Percentiles rank a stretch among this genome's conserved stretches.
phyloP scores from a whole-genome alignment of 352 stramenopile species.

The Pythium utonaiense region DNA sequence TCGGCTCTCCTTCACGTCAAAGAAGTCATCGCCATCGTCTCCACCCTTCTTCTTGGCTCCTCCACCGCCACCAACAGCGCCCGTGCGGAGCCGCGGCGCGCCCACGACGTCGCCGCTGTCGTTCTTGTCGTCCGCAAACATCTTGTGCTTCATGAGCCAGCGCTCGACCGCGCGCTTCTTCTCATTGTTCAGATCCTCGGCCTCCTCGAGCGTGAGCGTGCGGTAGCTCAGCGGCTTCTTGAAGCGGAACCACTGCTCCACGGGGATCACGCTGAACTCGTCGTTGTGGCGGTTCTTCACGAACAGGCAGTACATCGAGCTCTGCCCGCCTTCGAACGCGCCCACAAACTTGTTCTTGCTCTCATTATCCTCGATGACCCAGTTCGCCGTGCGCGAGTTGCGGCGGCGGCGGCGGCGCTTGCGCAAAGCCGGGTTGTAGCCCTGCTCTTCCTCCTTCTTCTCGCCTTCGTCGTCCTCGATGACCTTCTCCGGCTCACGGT shows the following conservation, averaged over 20 bases:
- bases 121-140: conserved; percentile 68
- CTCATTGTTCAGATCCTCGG: conserved; percentile 85
- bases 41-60: conserved; percentile 31
- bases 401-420: conserved; percentile 73
- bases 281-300: conserved; percentile 86
- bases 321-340: conserved; percentile 77
- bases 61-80: conserved; percentile 38
- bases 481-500: conserved; percentile 74
- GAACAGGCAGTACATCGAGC: conserved; percentile 84
- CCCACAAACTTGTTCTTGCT: conserved; percentile 82
- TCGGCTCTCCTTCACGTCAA: conserved; percentile 49
- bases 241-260: conserved; percentile 89
- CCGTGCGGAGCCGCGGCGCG: conserved; percentile 64
- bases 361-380: conserved; percentile 84
- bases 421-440: conserved; percentile 69
- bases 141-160: conserved; percentile 88
- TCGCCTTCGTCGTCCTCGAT: conserved; percentile 70
- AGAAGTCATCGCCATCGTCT: conserved; percentile 57
- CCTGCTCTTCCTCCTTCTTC: conserved; percentile 67
- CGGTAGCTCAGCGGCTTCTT: conserved; percentile 86
- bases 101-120: conserved; percentile 56
- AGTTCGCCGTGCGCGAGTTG: conserved; percentile 72
- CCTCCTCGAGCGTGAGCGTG: conserved; percentile 81
- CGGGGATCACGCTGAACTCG: conserved; percentile 84
- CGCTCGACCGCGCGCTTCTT: conserved; percentile 86